Base-by-base conservation (phyloP, 768 basidiomycete genomes). In the Leccinellum rugosiceps region DNA sequence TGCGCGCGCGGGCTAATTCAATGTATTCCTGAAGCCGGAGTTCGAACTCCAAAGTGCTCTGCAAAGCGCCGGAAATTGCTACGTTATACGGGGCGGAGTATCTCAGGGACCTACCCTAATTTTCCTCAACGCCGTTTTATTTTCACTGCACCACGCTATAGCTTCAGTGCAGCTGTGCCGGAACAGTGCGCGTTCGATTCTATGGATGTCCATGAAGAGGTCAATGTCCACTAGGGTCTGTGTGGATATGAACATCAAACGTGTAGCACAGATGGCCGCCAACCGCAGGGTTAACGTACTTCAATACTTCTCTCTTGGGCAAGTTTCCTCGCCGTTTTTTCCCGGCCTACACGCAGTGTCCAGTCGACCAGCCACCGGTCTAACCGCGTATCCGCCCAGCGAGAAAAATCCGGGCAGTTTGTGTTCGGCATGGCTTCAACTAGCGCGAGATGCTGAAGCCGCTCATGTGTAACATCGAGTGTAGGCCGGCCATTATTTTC, bases 21-120 rank as follows among this genome's bases (percentile, higher is more conserved):
- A 98, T 94, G 71, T 89, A 98, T 73, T 98, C 94, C 74, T 99
- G 97, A 43, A 97, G 80, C 46, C 97, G 86, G 48, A 99, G 84
- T 63, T 94, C 90, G 72, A 98, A 98, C 76, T 99, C 97, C 45
- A 99, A 84, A 9, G 92, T 88, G 75, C 89, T 94, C 94, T 98
- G 72, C 47, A 55, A 51, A 55, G 50, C 48, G 31, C 32, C 63
- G 59, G 65, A 61, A 59, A 63, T 63, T 57, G 57, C 50, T 59
- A 47, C 41, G 54, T 61, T 38, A 48, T 46, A 46, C 23, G 15
- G 45, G 53, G 56, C 34, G 26, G 48, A 54, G 44, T 52, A 54
- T 48, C 53, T 51, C 58, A 32, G 38, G 52, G 45, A 63, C 64
- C 58, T 34, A 87, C 95, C 83, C 92, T 95, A 68, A 87, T 84